Base-by-base conservation (phyloP, 495 filamentous ascomycete genomes). In the Penicillium maclennaniae region DNA sequence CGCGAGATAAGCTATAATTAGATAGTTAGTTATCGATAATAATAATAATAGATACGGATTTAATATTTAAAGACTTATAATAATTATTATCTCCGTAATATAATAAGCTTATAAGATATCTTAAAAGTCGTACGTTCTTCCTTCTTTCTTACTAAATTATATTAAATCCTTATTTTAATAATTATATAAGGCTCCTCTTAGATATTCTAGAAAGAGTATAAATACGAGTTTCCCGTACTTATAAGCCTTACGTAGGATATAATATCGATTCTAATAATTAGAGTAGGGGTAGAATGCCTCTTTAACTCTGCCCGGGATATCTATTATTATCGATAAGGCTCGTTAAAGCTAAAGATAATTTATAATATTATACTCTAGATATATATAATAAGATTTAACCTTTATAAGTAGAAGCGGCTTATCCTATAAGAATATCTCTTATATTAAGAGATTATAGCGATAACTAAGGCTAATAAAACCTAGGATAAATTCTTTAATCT, bases 261-360 rank as follows among this genome's bases (percentile, higher is more conserved):
- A 7, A 42, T 56, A 2, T 43, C 49, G 0, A 49, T 52, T 20
- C 58, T 46, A 2, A 49, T 36, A 6, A 53, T 17, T 43, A 49
- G 53, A 23, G 41, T 44, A 14, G 53, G 53, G 0, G 50, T 56
- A 16, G 53, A 60, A n/a, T 34, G 53, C 16, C 40, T 60, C 4
- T 60, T 60, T 12, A 60, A 60, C 31, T 46, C 40, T 50, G 53
- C 58, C 6, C 53, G 53, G 3, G 49, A 60, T 55, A 25, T 60
- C 14, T 60, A 46, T 14, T 43, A 56, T 20, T 60, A 60, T 17
- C 49, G 58, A 1, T 42, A 48, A 17, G 45, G 49, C 19, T 45
- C 36, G 4, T 15, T 47, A 14, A 45, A 46, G 15, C 21, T 37
- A 12, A 0, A 44, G 9, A 55, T 26, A n/a, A 59, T 59, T 19